Base-by-base conservation (phyloP, 1,284 basidiomycete species). In the Ustilago shanxiensis region DNA sequence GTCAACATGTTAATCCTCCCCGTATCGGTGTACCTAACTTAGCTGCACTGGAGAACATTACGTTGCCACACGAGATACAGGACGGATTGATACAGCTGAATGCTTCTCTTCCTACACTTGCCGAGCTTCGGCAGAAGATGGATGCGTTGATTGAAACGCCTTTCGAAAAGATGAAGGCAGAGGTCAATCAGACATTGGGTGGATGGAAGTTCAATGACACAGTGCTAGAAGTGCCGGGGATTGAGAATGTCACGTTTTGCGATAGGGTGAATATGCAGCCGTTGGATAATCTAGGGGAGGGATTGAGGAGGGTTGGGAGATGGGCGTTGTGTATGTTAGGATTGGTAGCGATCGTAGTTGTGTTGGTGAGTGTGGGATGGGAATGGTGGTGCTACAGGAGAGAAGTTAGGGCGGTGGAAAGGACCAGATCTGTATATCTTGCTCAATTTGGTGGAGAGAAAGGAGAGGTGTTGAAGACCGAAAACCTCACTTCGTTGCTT, bases 1-100 rank as follows among this genome's bases (percentile, higher is more conserved):
- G 79, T 1, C 58, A 82, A 52, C 58, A 64, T 4, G 49, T 83
- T 45, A 56, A 56, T 8, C 49, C 72, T 3, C 82, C 79, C 10
- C 53, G 35, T 8, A 72, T 82, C 56, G 53, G 51, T 1, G 51
- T 68, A 3, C 66, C 72, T 8, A 60, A 54, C 0, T 37, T 97
- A 39, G 87, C 89, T 62, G 88, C 89, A 3, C 88, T 98, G 47
- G 88, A 92, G 71, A 94, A 95, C 79, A 90, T 98, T 62, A 90
- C 90, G 3, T 89, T 98, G 20, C 94, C 95, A 0, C 89, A 90
- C n/a, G 90, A 90, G 31, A 92, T 98, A 84, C 88, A 93, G 82
- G 88, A 92, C 66, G 87, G 91, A 0, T 88, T 98, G 50, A 88
- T 89, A 18, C 89, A 89, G 2, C 90, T 98, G 41, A 98, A 97